These are phyloP conservation scores for Laburnicola sp. DNA, from an alignment of 2,329 filamentous ascomycete species.

Conservation along the genomic window DNA sequence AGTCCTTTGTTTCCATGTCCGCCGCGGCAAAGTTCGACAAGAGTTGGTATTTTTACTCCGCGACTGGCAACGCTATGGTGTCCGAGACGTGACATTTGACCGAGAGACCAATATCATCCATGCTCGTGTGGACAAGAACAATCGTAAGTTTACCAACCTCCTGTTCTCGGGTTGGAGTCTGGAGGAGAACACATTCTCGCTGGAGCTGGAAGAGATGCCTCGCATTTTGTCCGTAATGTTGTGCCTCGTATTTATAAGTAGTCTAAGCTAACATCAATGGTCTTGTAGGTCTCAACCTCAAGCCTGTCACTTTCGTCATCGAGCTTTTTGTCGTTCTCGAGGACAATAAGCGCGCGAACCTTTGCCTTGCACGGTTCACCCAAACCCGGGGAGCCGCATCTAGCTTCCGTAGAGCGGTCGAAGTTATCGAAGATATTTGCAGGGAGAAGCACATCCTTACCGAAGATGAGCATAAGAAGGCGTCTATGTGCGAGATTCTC, in stretches of 20 bases:
- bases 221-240: conserved; percentile 24
- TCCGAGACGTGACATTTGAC: conserved; percentile 76
- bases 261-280: conserved; percentile 16
- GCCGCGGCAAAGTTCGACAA: conserved; percentile 72
- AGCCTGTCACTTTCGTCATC: conserved; percentile 82
- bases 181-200: conserved; percentile 19
- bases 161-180: conserved; percentile 23
- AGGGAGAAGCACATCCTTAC: conserved; percentile 68
- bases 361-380: conserved; percentile 82
- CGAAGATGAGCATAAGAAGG: conserved; percentile 54
- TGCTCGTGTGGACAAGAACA: conserved; percentile 73
- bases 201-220: conserved; percentile 22
- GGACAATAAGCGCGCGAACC: conserved; percentile 73
- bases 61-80: conserved; percentile 81
- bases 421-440: conserved; percentile 72
- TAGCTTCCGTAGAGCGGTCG: conserved; percentile 81
- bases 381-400: conserved; percentile 91
- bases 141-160: conserved; percentile 64
- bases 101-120: conserved; percentile 78
- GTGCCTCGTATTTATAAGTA: conserved; percentile 7
- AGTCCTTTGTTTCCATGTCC: conserved; percentile 73
- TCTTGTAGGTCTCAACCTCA: conserved; percentile 71
- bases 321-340: conserved; percentile 90
- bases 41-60: conserved; percentile 75
- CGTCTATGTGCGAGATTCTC: conserved; percentile 49